Conservation (phyloP, 495 filamentous ascomycete species). For the Oleoguttula mirabilis region DNA sequence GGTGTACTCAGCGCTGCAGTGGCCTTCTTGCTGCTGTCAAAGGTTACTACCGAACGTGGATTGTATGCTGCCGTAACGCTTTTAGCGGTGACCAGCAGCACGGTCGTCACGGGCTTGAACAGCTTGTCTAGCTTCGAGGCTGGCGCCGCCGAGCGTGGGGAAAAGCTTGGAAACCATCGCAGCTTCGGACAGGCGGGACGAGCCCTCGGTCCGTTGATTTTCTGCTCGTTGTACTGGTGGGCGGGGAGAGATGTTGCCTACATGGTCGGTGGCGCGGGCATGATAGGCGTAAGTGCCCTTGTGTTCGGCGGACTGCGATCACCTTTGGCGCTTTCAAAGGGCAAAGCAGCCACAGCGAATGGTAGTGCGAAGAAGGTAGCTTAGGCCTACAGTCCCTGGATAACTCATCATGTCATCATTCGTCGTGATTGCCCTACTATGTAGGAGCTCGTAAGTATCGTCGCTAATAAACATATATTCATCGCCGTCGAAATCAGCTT, state of each 20-base stretch:
- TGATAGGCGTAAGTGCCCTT: slow-evolving; percentile 57
- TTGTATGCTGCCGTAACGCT: slow-evolving; percentile 73
- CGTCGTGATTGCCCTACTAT: no score
- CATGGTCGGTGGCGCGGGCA: slow-evolving; percentile 62
- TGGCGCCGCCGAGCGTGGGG: slow-evolving; percentile 63
- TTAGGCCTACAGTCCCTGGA: no score
- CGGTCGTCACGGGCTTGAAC: slow-evolving; percentile 89
- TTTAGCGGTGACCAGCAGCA: slow-evolving; percentile 78
- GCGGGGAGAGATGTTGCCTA: slow-evolving; percentile 82
- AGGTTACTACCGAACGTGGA: slow-evolving; percentile 46
- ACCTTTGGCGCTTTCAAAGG: slow-evolving; percentile 18
- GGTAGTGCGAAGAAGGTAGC: neutral
- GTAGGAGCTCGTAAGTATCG: no score
- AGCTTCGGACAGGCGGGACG: slow-evolving; percentile 82
- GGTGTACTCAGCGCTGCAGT: slow-evolving; percentile 65
- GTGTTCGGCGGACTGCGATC: slow-evolving; percentile 54
- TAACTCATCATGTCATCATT: no score
- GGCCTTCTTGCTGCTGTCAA: slow-evolving; percentile 71
- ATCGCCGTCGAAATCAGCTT: no score
- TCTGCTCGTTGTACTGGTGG: slow-evolving; percentile 99
- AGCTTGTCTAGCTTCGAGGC: slow-evolving; percentile 85
- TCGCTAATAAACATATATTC: no score
- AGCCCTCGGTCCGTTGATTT: slow-evolving; percentile 73
- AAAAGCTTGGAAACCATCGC: slow-evolving; percentile 71
- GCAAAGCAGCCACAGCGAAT: slow-evolving; percentile 1